Percentiles rank a stretch among this genome's conserved stretches.
phyloP scores from a whole-genome alignment of 768 basidiomycete species.

The Boletus fagicola region DNA sequence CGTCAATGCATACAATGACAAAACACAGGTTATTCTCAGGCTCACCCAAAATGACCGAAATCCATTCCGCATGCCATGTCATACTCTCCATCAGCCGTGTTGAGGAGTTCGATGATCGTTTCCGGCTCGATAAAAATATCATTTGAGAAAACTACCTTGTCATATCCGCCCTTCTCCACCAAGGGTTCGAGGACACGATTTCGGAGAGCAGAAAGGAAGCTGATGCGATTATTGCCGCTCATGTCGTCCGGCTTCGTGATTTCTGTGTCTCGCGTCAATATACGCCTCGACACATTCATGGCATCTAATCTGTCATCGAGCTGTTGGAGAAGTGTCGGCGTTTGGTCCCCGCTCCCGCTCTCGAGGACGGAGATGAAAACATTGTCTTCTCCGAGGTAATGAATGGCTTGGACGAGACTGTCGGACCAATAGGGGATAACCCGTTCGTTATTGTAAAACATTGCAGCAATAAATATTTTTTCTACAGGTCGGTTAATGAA shows the following conservation, averaged over 20 bases:
- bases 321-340: slow-evolving; percentile 12
- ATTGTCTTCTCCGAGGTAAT: slow-evolving; percentile 41
- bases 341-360: slow-evolving; percentile 29
- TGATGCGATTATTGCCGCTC: neutral
- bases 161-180: slow-evolving; percentile 34
- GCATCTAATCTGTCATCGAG: slow-evolving; percentile 8
- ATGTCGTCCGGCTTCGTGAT: slow-evolving; percentile 13
- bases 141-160: slow-evolving; percentile 42
- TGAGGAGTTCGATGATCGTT: slow-evolving; percentile 38
- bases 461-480: slow-evolving; percentile 28
- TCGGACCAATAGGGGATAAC: slow-evolving; percentile 41
- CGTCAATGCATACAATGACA: neutral
- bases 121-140: slow-evolving; percentile 43
- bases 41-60: slow-evolving; percentile 35
- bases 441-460: slow-evolving; percentile 39
- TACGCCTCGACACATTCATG: slow-evolving; percentile 17
- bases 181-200: slow-evolving; percentile 45
- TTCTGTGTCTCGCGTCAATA: slow-evolving; percentile 13
- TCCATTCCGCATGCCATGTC: slow-evolving; percentile 47
- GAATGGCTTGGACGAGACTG: slow-evolving; percentile 34
- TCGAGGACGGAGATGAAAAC: slow-evolving; percentile 44
- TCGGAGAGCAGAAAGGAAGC: slow-evolving; percentile 30
- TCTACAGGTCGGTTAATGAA: slow-evolving; percentile 1
- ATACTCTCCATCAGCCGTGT: slow-evolving; percentile 38
- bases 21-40: slow-evolving; percentile 11